Conservation (phyloP, 2,329 filamentous ascomycete genomes). For the Pseudocercospora fijiensis region DNA sequence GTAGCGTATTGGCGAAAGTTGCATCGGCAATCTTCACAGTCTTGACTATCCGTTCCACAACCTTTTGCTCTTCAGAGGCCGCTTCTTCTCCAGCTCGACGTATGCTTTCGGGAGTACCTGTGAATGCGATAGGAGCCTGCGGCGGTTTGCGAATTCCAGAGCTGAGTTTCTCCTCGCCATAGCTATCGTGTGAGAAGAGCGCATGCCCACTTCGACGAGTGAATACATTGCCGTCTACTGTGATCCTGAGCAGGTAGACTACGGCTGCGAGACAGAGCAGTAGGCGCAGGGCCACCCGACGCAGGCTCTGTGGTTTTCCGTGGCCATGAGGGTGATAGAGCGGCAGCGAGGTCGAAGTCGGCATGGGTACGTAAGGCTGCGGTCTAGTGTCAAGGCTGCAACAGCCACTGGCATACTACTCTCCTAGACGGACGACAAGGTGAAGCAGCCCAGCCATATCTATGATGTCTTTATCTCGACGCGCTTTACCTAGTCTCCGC, state of each 20-base stretch:
- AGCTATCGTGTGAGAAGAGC: neutral
- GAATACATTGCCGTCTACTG: neutral
- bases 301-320: neutral
- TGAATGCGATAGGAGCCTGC: neutral
- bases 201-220: neutral
- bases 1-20: neutral
- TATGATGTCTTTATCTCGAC: neutral
- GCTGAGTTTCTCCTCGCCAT: neutral
- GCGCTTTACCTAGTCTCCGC: neutral
- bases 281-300: neutral
- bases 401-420: neutral
- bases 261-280: neutral
- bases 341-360: neutral
- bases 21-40: neutral
- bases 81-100: neutral
- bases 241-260: neutral
- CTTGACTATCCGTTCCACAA: neutral
- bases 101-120: neutral
- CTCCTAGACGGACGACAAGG: neutral
- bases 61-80: neutral
- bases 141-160: neutral
- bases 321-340: neutral
- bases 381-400: neutral
- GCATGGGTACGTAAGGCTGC: neutral
- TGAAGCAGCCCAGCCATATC: neutral